Conservation (phyloP, 139 green algal species). For the Tetradesmus lagerheimii region DNA sequence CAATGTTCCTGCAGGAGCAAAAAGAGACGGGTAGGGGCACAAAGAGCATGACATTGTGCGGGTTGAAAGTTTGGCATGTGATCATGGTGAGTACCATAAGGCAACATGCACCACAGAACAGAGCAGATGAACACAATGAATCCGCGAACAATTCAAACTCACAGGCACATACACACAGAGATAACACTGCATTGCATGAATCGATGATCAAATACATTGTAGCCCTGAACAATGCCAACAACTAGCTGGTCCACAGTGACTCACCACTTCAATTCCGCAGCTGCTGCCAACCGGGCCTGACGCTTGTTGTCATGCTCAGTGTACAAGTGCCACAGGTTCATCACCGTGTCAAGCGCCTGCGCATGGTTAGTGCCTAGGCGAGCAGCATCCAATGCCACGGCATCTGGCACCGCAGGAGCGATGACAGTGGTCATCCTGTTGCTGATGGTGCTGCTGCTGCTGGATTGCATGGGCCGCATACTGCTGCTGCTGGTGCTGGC, state of each 20-base stretch:
- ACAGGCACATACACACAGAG: neutral
- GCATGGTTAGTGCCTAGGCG: neutral
- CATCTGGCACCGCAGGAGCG: neutral
- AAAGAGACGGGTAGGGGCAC: too few relatives aligned
- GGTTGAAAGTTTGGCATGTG: neutral
- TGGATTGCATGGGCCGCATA: neutral
- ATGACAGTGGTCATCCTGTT: neutral
- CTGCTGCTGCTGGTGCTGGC: neutral
- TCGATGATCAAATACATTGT: too few relatives aligned
- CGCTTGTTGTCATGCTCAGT: slow-evolving; percentile 7
- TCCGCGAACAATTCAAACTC: neutral
- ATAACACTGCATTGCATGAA: neutral
- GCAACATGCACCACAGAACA: neutral
- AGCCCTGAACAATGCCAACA: too few relatives aligned
- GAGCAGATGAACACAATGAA: neutral
- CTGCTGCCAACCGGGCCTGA: neutral
- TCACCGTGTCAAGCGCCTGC: neutral
- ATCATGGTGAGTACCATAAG: neutral
- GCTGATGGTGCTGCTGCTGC: neutral
- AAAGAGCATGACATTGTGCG: neutral
- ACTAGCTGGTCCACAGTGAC: neutral
- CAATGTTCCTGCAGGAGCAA: neutral
- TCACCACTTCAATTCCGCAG: neutral
- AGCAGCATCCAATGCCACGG: neutral
- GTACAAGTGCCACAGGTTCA: neutral